Base-by-base conservation (phyloP, 2,329 filamentous ascomycete genomes). In the Bipolaris sorokiniana region DNA sequence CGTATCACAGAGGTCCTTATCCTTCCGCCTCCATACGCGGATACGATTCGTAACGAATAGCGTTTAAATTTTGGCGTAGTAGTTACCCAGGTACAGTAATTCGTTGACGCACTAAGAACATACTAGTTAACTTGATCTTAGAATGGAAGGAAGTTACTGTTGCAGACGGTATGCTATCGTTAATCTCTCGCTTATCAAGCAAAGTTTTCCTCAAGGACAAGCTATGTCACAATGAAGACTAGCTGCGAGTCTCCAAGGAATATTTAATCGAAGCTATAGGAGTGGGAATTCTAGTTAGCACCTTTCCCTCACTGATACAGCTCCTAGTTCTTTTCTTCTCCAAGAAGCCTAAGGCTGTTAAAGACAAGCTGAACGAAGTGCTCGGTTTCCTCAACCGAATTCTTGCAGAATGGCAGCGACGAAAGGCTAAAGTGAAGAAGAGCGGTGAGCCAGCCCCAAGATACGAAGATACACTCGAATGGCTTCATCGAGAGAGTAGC, bases 181-280 rank as follows among this genome's bases (percentile, higher is more conserved):
- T 58, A 1, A 16, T 55, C 18, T 10, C 56, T 11, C 56, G 56
- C 9, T 7, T 58, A 0, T 58, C 56, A 3, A 41, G 41, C 1
- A 33, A n/a, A 3, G 47, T 58, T 15, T 77, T 81, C 50, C 70
- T 77, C 26, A 77, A 79, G 18, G 65, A 73, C 3, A 56, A 62
- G 5, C 62, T 78, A 6, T 76, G 74, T 50, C 69, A 70, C 26
- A 77, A 80, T 54, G 63, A 73, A 51, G 64, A 73, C 51, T 81
- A 79, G 78, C 63, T 79, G 13, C 54, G 69, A 0, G 67, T 72
- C 2, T 63, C 71, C 34, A 71, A 68, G n/a, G 56, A 65, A 36
- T 79, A 78, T 62, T 73, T 75, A 1, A 15, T 22, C 7, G 5
- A 58, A 45, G 9, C 36, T 11, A 26, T 51, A 2, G n/a, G 1